A percentile compares a stretch with the other conserved stretches of the same genome.
phyloP scores from a whole-genome alignment of 768 basidiomycete genomes.

The Kockovaella imperatae region DNA sequence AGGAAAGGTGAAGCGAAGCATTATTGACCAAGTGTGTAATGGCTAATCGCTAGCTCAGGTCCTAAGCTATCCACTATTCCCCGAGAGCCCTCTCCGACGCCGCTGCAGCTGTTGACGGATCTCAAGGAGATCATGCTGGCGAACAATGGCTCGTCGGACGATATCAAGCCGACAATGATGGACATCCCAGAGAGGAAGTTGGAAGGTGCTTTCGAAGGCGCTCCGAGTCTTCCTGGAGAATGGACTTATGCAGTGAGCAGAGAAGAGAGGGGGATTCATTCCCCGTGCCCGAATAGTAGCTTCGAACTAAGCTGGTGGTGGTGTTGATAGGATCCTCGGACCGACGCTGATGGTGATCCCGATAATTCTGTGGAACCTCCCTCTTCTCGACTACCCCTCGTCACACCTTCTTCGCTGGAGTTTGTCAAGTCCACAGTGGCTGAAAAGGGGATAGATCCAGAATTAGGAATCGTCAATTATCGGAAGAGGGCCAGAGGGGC shows the following conservation, averaged over 20 bases:
- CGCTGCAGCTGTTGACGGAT: no score
- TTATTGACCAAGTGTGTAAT: background rate
- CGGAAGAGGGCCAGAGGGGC: conserved; percentile 2
- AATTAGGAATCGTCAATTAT: conserved; percentile 37
- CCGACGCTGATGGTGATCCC: no score
- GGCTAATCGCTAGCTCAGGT: background rate
- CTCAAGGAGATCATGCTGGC: no score
- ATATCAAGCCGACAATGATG: no score
- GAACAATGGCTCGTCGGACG: no score
- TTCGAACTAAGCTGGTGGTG: no score
- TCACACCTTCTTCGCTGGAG: conserved; percentile 26
- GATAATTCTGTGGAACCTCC: no score
- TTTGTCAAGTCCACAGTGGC: conserved; percentile 34
- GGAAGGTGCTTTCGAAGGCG: conserved; percentile 5
- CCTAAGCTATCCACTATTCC: background rate
- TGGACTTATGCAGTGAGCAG: conserved; percentile 16
- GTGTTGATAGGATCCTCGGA: no score
- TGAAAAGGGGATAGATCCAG: conserved; percentile 32
- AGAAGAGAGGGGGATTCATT: background rate
- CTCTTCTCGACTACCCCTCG: no score
- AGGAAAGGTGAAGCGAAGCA: conserved; percentile 10
- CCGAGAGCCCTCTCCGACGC: no score
- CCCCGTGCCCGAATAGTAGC: no score
- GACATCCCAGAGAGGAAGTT: background rate
- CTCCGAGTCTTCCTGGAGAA: conserved; percentile 19